Evolutionary conservation across 768 basidiomycete genomes (phyloP), one percentile per base, ranked within the genome.

Genomic region (Paxillus involutus): DNA sequence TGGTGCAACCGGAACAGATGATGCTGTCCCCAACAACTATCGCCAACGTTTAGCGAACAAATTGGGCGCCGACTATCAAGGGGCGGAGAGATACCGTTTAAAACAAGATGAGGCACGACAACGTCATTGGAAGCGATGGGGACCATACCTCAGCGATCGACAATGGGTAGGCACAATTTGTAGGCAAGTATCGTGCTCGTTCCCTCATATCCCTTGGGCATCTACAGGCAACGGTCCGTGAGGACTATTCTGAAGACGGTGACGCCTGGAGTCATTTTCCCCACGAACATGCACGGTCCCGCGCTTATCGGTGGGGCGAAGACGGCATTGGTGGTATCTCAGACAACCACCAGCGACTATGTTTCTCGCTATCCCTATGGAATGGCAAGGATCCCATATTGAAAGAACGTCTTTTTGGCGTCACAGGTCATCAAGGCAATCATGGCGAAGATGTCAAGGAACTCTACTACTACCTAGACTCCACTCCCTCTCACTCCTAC

Each of bases 361-460:
- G 95, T 73, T 88, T 98, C 66, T 84, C 82, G 14, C 77, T 99
- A 9, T 91, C 89, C 2, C 77, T 99, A 17, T 99, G 97, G 97
- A 99, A 99, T 68, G 94, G 84, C 45, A 73, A 88, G 64, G 97
- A 99, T 72, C 84, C 85, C 35, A 98, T 98, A 66, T 80, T 99
- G 55, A 99, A 99, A 71, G 97, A 99, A 72, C 85, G 97, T 45
- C 76, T 98, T 51, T 99, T 94, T 65, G 97, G 97, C 57, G 88
- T 96, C 50, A 98, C 96, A 40, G 94, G 94, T 7, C 91, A 94
- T 65, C 89, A 99, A 76, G 96, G 97, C 44, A 99, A 99, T 69
- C 97, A 99, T 70, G 97, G 97, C 58, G 97, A 99, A 73, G 97
- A 99, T 67, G 94, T 96, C 76, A 98, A 98, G 73, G 97, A 99